These are phyloP conservation scores for Podospora anserina DNA, from an alignment of 495 filamentous ascomycete genomes.

Conservation along the genomic window DNA sequence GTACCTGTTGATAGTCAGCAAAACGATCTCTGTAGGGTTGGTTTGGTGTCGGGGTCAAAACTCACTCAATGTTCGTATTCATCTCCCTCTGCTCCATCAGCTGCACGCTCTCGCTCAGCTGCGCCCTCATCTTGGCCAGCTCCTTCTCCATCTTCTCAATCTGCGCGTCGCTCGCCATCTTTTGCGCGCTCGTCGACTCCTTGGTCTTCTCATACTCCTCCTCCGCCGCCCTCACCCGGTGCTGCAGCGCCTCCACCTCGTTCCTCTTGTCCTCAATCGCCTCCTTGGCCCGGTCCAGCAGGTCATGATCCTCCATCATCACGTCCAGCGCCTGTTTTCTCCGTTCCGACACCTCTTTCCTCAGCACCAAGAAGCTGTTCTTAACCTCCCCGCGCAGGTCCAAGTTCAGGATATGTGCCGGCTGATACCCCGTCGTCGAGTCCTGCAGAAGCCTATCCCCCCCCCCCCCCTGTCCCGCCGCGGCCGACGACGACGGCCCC, in stretches of 20 bases:
- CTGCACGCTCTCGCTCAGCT: constrained; percentile 83
- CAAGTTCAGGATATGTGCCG: constrained; percentile 77
- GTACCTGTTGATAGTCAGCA: constrained; percentile 51
- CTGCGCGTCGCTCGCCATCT: constrained; percentile 80
- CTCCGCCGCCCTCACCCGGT: constrained; percentile 76
- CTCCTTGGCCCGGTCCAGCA: constrained; percentile 88
- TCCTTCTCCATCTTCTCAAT: constrained; percentile 99
- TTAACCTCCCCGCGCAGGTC: constrained; percentile 82
- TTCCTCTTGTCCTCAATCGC: constrained; percentile 88
- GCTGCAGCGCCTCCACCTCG: constrained; percentile 89
- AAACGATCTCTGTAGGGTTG: too few relatives aligned
- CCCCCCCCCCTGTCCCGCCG: constrained; percentile 29
- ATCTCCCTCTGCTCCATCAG: constrained; percentile 93
- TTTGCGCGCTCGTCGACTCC: constrained; percentile 81
- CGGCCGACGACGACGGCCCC: constrained; percentile 49
- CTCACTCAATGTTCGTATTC: constrained; percentile 91
- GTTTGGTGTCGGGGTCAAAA: not conserved
- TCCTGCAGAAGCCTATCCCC: constrained; percentile 72
- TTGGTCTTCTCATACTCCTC: constrained; percentile 93
- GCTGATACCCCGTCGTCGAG: constrained; percentile 79
- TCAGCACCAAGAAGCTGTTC: constrained; percentile 67
- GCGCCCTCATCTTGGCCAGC: constrained; percentile 82
- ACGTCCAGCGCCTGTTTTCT: constrained; percentile 76
- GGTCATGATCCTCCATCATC: constrained; percentile 85
- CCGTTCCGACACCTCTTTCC: constrained; percentile 85